Evolutionary conservation across 106 monocot species (phyloP).

Genomic region (Cymbidium sinense): DNA sequence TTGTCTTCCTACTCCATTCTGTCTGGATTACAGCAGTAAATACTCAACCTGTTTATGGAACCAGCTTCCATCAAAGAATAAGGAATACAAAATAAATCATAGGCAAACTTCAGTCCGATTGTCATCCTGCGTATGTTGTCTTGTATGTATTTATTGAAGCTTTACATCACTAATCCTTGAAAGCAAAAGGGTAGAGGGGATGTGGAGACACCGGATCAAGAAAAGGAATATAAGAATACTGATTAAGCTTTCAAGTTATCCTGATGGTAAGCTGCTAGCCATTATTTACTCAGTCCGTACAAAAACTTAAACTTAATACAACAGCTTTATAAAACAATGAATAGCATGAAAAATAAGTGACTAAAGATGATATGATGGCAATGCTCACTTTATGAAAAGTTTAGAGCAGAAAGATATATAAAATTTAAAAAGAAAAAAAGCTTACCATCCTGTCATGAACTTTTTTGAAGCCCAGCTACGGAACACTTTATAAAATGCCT

Average conservation of each 20-base stretch:
- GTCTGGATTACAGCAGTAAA: not conserved
- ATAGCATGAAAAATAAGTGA: conserved; percentile 2
- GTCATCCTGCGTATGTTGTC: not conserved
- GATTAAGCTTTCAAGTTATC: not conserved
- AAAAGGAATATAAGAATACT: not conserved
- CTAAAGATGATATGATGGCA: not conserved
- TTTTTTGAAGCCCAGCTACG: conserved; percentile 84
- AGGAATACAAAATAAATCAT: not conserved
- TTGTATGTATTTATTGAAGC: not conserved
- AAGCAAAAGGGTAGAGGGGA: not conserved
- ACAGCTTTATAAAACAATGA: not conserved
- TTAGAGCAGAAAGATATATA: not conserved
- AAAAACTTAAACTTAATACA: not conserved
- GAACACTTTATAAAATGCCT: conserved; percentile 66
- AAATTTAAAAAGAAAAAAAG: not conserved
- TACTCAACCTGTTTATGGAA: not conserved
- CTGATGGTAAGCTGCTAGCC: not conserved
- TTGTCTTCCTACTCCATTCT: not conserved
- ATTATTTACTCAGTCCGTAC: not conserved
- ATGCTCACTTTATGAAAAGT: not conserved
- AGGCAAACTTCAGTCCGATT: not conserved
- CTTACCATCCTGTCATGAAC: conserved; percentile 83
- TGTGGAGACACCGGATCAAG: not conserved
- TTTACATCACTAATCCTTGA: not conserved
- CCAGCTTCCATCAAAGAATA: not conserved